These are phyloP conservation scores for Scleromitrula shiraiana DNA, from an alignment of 2,329 filamentous ascomycete species.

Conservation along the genomic window DNA sequence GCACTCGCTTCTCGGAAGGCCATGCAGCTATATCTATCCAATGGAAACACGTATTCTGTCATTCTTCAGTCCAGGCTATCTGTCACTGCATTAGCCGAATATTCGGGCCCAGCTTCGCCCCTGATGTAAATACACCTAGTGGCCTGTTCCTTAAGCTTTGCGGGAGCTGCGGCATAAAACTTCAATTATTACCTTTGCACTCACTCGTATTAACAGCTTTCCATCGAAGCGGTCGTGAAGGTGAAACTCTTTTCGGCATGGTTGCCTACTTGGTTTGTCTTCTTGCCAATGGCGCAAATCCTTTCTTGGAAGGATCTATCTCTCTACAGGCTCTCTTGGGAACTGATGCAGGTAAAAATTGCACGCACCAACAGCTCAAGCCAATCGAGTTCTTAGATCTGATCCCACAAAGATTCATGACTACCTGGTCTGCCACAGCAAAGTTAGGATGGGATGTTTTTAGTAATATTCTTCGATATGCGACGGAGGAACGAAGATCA, in stretches of 20 bases:
- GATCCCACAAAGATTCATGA: conserved; percentile 11
- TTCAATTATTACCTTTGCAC: not conserved
- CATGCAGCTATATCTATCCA: not conserved
- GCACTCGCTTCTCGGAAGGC: not conserved
- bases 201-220: not conserved
- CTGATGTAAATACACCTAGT: not conserved
- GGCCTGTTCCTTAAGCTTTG: not conserved
- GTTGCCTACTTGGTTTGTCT: not conserved
- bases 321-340: not conserved
- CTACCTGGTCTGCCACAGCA: conserved; percentile 9
- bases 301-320: not conserved
- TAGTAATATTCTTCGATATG: conserved; percentile 8
- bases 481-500: conserved; percentile 8
- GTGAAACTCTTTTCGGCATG: not conserved
- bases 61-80: not conserved
- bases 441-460: conserved; percentile 14
- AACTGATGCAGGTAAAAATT: conserved; percentile 4
- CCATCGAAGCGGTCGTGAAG: not conserved
- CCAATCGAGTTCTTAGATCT: conserved; percentile 13
- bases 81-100: not conserved
- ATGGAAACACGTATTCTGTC: not conserved
- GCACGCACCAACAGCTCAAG: conserved; percentile 24
- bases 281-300: not conserved
- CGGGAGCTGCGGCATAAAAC: not conserved
- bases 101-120: not conserved